Evolutionary conservation across 352 stramenopile species (phyloP).

Genomic region (Globisporangium lucens): DNA sequence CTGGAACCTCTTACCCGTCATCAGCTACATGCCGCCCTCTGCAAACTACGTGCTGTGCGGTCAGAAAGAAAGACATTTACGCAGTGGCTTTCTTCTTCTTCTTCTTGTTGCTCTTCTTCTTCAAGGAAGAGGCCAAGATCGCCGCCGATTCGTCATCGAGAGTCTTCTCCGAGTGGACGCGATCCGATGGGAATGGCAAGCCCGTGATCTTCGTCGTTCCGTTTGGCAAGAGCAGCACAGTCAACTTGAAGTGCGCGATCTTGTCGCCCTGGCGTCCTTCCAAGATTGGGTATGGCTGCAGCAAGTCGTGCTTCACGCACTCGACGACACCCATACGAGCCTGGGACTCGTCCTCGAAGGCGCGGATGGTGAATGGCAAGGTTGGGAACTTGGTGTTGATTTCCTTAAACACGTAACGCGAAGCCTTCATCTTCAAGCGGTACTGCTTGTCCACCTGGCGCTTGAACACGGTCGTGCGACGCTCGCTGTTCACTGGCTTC

Average conservation of each 20-base stretch:
- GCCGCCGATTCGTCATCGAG: slow-evolving; percentile 91
- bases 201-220: slow-evolving; percentile 97
- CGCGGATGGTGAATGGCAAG: slow-evolving; percentile 97
- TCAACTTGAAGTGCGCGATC: slow-evolving; percentile 99
- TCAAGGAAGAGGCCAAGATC: slow-evolving; percentile 89
- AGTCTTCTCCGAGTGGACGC: slow-evolving; percentile 91
- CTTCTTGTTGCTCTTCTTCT: slow-evolving; percentile 95
- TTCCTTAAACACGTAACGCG: slow-evolving; percentile 95
- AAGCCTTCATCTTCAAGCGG: slow-evolving; percentile 93
- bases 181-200: slow-evolving; percentile 87
- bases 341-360: slow-evolving; percentile 94
- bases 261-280: slow-evolving; percentile 93
- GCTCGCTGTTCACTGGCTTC: slow-evolving; percentile 89
- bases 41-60: slow-evolving; percentile 9
- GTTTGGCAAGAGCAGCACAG: slow-evolving; percentile 95
- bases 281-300: slow-evolving; percentile 97
- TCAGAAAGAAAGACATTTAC: slow-evolving; percentile 28
- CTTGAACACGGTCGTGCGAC: slow-evolving; percentile 98
- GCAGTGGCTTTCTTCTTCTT: slow-evolving; percentile 86
- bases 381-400: slow-evolving; percentile 98
- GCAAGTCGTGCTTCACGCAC: slow-evolving; percentile 96
- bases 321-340: slow-evolving; percentile 98
- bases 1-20: slow-evolving; percentile 17
- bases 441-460: slow-evolving; percentile 98
- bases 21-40: neutral